Conservation (phyloP, 108 stramenopile species). For the Phaeodactylum tricornutum region DNA sequence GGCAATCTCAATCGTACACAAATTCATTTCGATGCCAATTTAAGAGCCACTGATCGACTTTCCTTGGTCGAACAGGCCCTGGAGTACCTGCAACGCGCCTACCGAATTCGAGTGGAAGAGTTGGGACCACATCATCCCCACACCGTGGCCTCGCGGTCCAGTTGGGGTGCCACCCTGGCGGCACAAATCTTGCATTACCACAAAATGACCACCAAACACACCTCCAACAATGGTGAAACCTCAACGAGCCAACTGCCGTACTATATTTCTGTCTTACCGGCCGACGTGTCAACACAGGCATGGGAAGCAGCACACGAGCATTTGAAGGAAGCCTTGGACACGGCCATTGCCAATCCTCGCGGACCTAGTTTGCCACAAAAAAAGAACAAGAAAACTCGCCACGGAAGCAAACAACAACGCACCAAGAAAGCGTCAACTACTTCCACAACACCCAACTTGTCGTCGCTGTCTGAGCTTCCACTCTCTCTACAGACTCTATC, state of each 20-base stretch:
- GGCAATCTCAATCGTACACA: conserved; percentile 63
- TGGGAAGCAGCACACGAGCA: conserved; percentile 81
- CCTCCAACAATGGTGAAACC: too few relatives aligned
- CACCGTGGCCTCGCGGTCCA: conserved; percentile 54
- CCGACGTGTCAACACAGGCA: conserved; percentile 31
- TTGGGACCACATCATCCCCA: conserved; percentile 61
- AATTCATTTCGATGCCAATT: conserved; percentile 46
- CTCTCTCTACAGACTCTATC: conserved; percentile 45
- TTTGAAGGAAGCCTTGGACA: conserved; percentile 51
- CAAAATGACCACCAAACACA: conserved; percentile 10
- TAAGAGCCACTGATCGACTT: conserved; percentile 60
- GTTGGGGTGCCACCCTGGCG: conserved; percentile 56
- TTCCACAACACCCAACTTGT: background rate
- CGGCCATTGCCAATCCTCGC: conserved; percentile 58
- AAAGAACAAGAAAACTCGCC: conserved; percentile 20
- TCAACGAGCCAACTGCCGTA: too few relatives aligned
- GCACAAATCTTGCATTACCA: conserved; percentile 55
- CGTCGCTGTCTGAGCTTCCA: background rate
- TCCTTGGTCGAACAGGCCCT: conserved; percentile 60
- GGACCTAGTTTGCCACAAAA: conserved; percentile 31
- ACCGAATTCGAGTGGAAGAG: conserved; percentile 57
- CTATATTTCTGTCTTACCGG: conserved; percentile 23
- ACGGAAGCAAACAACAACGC: conserved; percentile 1
- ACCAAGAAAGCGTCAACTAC: conserved; percentile 6
- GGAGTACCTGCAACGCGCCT: conserved; percentile 71